Percentiles rank a stretch among this genome's conserved stretches.
Evolutionary conservation across 345 rosid species (phyloP).

Genomic region (Rhodomyrtus tomentosa): DNA sequence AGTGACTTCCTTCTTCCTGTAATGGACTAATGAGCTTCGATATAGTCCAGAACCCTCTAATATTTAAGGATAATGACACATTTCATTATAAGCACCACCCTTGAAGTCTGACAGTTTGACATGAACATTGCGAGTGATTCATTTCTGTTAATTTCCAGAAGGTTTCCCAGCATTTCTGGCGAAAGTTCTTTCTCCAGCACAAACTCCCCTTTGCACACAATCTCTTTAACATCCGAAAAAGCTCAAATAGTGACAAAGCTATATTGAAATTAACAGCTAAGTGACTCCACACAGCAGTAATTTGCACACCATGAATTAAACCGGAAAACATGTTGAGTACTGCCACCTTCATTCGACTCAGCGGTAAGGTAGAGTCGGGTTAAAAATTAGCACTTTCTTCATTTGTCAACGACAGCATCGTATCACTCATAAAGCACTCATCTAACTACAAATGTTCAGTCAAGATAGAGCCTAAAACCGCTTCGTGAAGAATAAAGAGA

Average conservation of each 20-base stretch:
- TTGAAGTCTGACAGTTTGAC: neutral
- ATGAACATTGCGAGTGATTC: neutral
- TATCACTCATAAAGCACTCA: neutral
- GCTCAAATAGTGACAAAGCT: neutral
- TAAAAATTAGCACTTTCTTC: neutral
- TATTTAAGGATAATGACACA: neutral
- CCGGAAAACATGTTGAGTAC: neutral
- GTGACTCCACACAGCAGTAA: neutral
- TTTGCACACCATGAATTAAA: neutral
- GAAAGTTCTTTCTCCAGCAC: neutral
- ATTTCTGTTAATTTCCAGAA: neutral
- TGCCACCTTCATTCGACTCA: neutral
- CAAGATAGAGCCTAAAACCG: neutral
- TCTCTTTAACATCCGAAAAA: neutral
- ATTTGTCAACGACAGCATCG: neutral
- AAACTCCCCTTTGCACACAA: neutral
- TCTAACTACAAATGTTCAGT: neutral
- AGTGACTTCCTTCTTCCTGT: neutral
- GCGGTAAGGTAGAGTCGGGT: neutral
- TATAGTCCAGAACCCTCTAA: neutral
- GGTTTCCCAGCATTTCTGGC: neutral
- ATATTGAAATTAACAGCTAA: neutral
- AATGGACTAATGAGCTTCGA: neutral
- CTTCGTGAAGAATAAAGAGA: neutral
- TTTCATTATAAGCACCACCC: neutral